Percentiles rank a stretch among this genome's conserved stretches.
phyloP scores from a whole-genome alignment of 768 basidiomycete species.

The Lactifluus rugatus region DNA sequence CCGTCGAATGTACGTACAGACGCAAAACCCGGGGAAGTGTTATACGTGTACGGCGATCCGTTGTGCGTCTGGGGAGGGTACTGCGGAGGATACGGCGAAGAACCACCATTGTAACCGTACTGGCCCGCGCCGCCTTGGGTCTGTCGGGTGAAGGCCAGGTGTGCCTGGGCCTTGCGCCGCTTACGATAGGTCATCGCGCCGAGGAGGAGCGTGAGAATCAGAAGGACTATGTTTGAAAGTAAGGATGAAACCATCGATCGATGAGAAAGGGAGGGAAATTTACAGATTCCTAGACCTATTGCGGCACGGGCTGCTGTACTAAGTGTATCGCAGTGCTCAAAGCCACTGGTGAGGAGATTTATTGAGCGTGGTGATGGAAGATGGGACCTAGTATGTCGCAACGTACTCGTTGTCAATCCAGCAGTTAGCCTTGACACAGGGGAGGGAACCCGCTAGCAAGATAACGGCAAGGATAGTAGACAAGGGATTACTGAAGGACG shows the following conservation, averaged over 20 bases:
- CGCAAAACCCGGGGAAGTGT: neutral
- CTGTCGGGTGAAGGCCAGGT: neutral
- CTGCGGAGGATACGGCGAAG: neutral
- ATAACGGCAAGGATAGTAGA: neutral
- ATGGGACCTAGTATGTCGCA: too few relatives aligned
- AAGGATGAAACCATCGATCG: too few relatives aligned
- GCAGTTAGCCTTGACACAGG: slow-evolving; percentile 2
- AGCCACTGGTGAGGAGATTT: neutral
- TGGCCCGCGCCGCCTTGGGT: neutral
- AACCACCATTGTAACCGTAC: neutral
- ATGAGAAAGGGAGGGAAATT: neutral
- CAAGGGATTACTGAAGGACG: neutral
- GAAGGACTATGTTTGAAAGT: neutral
- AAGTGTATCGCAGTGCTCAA: neutral
- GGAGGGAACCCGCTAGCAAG: neutral
- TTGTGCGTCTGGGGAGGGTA: slow-evolving; percentile 4
- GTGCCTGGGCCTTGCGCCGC: neutral
- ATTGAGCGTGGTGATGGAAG: too few relatives aligned
- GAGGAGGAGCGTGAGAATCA: neutral
- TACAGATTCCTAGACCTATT: neutral
- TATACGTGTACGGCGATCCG: neutral
- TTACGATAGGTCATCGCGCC: neutral
- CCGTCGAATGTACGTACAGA: neutral
- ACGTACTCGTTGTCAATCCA: neutral
- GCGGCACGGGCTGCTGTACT: neutral